phyloP scores from a whole-genome alignment of 345 rosid genomes.

The Lepidium sativum region DNA sequence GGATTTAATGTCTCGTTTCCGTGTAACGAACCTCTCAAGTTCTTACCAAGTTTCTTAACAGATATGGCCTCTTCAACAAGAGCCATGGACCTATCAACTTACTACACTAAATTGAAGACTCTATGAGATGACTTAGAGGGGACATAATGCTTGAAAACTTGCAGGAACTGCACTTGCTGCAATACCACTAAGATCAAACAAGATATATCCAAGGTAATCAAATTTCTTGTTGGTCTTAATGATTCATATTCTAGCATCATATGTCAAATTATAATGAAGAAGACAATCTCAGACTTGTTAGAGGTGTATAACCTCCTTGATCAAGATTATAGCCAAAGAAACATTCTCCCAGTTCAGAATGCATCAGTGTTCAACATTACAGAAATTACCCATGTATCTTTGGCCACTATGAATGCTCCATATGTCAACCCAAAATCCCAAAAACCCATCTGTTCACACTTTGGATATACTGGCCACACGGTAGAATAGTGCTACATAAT shows the following conservation, averaged over 20 bases:
- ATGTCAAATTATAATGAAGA: neutral
- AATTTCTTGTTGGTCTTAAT: neutral
- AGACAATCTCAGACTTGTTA: fast-evolving
- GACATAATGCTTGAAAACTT: neutral
- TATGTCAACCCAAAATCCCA: too few species aligned
- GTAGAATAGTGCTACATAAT: neutral
- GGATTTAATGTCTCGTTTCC: too few species aligned
- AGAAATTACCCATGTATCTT: too few species aligned
- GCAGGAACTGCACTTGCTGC: neutral
- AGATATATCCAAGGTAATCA: neutral
- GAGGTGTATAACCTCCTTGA: neutral
- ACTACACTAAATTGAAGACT: neutral
- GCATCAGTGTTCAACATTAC: neutral
- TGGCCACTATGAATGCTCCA: too few species aligned
- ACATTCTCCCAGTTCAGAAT: fast-evolving
- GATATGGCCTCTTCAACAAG: neutral
- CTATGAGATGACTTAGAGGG: neutral
- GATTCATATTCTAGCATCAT: neutral
- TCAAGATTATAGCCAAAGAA: neutral
- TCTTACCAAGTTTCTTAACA: neutral
- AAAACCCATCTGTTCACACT: neutral
- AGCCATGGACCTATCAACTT: neutral
- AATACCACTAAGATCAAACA: fast-evolving
- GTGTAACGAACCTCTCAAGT: too few species aligned
- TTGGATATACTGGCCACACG: neutral